Conservation (phyloP, 768 basidiomycete genomes). For the Mycena rebaudengoi region DNA sequence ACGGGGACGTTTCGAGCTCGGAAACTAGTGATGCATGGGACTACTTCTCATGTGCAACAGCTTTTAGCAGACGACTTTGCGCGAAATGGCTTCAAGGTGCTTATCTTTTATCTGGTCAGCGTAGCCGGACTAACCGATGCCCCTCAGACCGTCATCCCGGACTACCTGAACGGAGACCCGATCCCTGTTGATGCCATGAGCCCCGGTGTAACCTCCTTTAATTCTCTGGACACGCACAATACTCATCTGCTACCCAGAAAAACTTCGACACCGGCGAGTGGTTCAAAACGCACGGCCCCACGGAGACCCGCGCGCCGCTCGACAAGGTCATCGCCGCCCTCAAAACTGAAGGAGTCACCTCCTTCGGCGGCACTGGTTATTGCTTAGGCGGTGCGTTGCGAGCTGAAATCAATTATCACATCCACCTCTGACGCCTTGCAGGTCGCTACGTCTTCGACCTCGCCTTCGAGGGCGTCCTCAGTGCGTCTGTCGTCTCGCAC, state of each 20-base stretch:
- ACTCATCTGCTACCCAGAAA: neutral
- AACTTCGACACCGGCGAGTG: slow-evolving; percentile 14
- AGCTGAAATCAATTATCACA: no score
- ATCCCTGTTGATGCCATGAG: slow-evolving; percentile 45
- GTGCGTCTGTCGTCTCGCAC: slow-evolving; percentile 38
- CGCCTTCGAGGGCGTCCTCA: no score
- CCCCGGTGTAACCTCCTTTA: slow-evolving; percentile 35
- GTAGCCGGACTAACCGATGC: neutral
- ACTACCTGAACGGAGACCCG: slow-evolving; percentile 53
- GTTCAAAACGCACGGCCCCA: slow-evolving; percentile 3
- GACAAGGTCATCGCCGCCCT: slow-evolving; percentile 36
- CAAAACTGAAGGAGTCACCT: slow-evolving; percentile 35
- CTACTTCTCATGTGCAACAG: no score
- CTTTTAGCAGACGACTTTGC: slow-evolving; percentile 24
- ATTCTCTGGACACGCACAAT: neutral
- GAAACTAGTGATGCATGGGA: neutral
- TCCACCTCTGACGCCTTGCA: no score
- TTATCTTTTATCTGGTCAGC: neutral
- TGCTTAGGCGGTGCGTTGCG: slow-evolving; percentile 41
- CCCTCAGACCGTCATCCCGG: slow-evolving; percentile 47
- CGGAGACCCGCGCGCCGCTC: slow-evolving; percentile 29
- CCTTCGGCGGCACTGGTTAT: slow-evolving; percentile 40
- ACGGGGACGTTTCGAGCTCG: neutral
- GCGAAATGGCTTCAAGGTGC: slow-evolving; percentile 21
- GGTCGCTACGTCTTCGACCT: no score